Evolutionary conservation across 1,284 basidiomycete genomes (phyloP).

Genomic region (Athelia sp.): DNA sequence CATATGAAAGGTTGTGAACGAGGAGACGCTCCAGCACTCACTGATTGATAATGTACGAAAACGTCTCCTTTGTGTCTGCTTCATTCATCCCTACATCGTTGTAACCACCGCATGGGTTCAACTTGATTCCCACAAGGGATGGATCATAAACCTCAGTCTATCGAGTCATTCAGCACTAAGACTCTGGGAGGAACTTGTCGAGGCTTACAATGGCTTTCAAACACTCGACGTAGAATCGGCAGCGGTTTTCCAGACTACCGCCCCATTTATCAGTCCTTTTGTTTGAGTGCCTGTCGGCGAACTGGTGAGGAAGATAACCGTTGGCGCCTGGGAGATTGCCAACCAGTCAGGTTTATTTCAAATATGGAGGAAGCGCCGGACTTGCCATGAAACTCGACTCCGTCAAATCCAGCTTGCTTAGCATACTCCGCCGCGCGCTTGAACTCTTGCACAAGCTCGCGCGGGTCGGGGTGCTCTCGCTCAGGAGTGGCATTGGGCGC

Average conservation of each 20-base stretch:
- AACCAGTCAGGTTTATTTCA: not conserved
- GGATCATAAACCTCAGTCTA: constrained; percentile 3
- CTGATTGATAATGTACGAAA: constrained; percentile 7
- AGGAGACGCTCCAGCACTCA: not conserved
- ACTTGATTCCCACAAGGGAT: constrained; percentile 27
- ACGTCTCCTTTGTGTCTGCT: constrained; percentile 9
- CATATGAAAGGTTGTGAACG: not conserved
- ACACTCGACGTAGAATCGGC: constrained; percentile 33
- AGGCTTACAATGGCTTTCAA: constrained; percentile 16
- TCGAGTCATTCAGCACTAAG: no score
- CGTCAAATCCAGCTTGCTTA: constrained; percentile 39
- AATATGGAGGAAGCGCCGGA: not conserved
- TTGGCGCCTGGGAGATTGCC: constrained; percentile 12
- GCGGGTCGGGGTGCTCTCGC: constrained; percentile 5
- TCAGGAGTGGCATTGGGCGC: not conserved
- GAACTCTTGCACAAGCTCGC: constrained; percentile 25
- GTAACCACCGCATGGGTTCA: constrained; percentile 24
- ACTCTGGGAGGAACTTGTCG: no score
- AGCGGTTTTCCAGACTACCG: constrained; percentile 36
- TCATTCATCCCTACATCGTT: constrained; percentile 9
- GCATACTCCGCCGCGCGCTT: constrained; percentile 31
- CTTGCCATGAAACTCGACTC: constrained; percentile 7
- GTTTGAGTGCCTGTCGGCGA: constrained; percentile 23
- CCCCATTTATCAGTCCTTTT: constrained; percentile 42
- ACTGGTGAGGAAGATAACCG: constrained; percentile 14